A percentile compares a stretch with the other conserved stretches of the same genome.
Evolutionary conservation across 2,329 filamentous ascomycete species (phyloP).

Genomic region (Xylariomycetidae sp.): DNA sequence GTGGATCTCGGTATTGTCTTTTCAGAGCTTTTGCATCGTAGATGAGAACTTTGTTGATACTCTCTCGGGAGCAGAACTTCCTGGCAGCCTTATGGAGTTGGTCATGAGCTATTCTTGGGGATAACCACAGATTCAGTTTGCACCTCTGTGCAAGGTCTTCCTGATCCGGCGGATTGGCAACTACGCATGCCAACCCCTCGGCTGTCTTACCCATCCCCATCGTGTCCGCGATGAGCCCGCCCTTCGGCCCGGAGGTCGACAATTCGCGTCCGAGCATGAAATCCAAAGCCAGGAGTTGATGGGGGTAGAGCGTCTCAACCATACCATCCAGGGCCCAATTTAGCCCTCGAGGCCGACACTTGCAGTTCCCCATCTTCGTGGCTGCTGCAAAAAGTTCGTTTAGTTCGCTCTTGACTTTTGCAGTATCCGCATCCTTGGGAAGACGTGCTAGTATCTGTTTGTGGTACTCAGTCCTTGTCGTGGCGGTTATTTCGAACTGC

Average conservation of each 20-base stretch:
- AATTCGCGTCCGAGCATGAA: constrained; percentile 1
- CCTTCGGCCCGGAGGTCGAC: not conserved
- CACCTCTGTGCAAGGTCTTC: not conserved
- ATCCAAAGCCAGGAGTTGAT: not conserved
- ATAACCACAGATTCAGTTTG: not conserved
- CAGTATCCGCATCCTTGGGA: too few species aligned
- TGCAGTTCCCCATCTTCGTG: too few species aligned
- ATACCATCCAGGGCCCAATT: too few species aligned
- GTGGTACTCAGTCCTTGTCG: too few species aligned
- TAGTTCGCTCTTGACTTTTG: too few species aligned
- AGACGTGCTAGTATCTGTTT: too few species aligned
- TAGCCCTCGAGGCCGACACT: too few species aligned
- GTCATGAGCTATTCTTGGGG: not conserved
- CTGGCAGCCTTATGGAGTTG: not conserved
- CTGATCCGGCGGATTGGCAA: not conserved
- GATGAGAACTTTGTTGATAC: not conserved
- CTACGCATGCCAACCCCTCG: not conserved
- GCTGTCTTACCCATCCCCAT: constrained; percentile 1
- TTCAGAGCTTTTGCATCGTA: not conserved
- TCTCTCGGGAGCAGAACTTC: constrained; percentile 1
- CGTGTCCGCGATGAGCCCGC: constrained; percentile 1
- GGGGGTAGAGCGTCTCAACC: not conserved
- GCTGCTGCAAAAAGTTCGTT: too few species aligned
- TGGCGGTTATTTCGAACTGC: too few species aligned
- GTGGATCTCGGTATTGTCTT: not conserved